These are phyloP conservation scores for Karstenula rhodostoma DNA, from an alignment of 2,329 filamentous ascomycete genomes.

Conservation along the genomic window DNA sequence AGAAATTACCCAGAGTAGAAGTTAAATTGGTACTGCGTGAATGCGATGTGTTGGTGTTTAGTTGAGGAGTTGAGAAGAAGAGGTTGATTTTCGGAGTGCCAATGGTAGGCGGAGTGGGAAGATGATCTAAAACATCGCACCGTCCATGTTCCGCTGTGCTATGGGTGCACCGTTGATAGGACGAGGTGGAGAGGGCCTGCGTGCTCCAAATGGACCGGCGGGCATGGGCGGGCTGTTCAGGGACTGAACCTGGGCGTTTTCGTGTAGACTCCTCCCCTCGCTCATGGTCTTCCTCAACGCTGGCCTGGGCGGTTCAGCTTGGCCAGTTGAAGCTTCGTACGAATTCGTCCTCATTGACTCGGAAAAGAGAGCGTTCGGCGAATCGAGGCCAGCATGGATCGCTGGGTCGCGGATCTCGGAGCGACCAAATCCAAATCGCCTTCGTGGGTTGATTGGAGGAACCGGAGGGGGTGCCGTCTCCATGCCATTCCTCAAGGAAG, in stretches of 20 bases:
- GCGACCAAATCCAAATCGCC: conserved; percentile 56
- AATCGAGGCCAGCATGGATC: conserved; percentile 41
- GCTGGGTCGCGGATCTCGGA: conserved; percentile 52
- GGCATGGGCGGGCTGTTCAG: conserved; percentile 38
- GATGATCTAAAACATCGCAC: conserved; percentile 44
- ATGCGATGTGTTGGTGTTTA: conserved; percentile 9
- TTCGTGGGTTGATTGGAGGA: conserved; percentile 67
- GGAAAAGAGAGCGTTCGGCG: conserved; percentile 42
- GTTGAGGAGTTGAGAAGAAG: conserved; percentile 19
- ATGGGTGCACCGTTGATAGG: conserved; percentile 31
- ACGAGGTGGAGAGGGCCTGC: conserved; percentile 43
- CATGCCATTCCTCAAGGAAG: conserved; percentile 62
- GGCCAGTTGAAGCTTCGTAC: conserved; percentile 53
- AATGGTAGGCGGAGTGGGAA: background rate
- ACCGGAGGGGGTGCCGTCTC: conserved; percentile 57
- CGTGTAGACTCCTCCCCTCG: conserved; percentile 59
- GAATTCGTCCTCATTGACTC: conserved; percentile 53
- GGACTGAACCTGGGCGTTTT: conserved; percentile 36
- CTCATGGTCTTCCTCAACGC: conserved; percentile 59
- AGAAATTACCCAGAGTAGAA: conserved; percentile 20
- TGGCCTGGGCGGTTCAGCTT: conserved; percentile 45
- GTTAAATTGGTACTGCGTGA: conserved; percentile 17
- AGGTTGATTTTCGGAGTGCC: conserved; percentile 20
- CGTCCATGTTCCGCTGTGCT: conserved; percentile 41
- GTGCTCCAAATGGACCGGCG: conserved; percentile 30